Conservation (phyloP, 495 filamentous ascomycete species). For the Xylaria cubensis region DNA sequence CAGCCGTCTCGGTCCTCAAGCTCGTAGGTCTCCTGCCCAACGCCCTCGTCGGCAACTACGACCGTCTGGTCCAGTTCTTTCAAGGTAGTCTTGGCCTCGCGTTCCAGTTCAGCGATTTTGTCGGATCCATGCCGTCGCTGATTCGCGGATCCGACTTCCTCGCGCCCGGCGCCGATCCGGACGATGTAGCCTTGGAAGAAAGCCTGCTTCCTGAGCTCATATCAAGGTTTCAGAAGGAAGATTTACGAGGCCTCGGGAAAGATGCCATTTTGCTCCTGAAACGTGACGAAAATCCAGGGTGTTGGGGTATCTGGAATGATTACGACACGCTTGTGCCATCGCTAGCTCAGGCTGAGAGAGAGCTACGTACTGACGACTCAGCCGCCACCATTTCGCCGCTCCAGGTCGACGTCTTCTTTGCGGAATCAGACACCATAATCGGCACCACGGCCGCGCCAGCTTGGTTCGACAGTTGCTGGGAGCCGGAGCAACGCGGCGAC, state of each 20-base stretch:
- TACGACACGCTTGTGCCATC: slow-evolving; percentile 23
- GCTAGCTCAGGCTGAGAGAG: slow-evolving; percentile 13
- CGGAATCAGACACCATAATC: slow-evolving; percentile 20
- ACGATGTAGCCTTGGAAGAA: slow-evolving; percentile 6
- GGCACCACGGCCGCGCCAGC: not conserved
- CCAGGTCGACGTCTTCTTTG: slow-evolving; percentile 22
- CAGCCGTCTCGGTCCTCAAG: slow-evolving; percentile 37
- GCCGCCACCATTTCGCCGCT: not conserved
- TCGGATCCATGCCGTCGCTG: not conserved
- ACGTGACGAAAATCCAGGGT: slow-evolving; percentile 7
- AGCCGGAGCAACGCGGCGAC: slow-evolving; percentile 15
- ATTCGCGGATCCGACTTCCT: not conserved
- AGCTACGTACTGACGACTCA: not conserved
- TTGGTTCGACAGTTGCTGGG: slow-evolving; percentile 22
- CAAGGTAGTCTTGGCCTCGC: slow-evolving; percentile 9
- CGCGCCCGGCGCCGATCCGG: slow-evolving; percentile 8
- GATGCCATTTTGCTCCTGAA: slow-evolving; percentile 20
- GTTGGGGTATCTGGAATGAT: slow-evolving; percentile 18
- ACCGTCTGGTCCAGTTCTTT: slow-evolving; percentile 47
- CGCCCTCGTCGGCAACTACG: slow-evolving; percentile 41
- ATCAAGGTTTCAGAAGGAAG: not conserved
- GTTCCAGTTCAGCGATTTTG: slow-evolving; percentile 9
- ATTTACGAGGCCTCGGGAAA: slow-evolving; percentile 8
- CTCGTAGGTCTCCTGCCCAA: slow-evolving; percentile 33
- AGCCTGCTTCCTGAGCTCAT: not conserved